Evolutionary conservation across 139 green algal species (phyloP), one percentile per base, ranked within the genome.

Genomic region (Picochlorum sp.): DNA sequence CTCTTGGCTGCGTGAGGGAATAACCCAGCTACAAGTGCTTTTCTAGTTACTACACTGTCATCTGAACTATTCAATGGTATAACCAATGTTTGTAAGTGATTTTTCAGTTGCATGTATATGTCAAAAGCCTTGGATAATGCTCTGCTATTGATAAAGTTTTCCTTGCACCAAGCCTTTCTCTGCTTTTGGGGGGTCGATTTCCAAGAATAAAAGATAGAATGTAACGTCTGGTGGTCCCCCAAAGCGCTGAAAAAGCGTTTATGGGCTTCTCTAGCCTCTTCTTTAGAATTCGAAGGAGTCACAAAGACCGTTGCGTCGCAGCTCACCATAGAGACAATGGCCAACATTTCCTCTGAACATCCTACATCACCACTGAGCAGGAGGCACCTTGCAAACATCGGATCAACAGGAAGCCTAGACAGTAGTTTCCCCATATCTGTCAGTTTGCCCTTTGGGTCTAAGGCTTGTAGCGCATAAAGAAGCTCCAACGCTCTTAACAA

Each of bases 161-260:
- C 45, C 9, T 49, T 40, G 43, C 76, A 84, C 73, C 74, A 81
- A 1, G 40, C 33, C 65, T 59, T 51, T 29, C 43, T 8, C 12
- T 65, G 54, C 52, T 59, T 62, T 12, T 9, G n/a, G 2, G 57
- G 56, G 31, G 82, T 39, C 28, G 62, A 66, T 18, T 50, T 33
- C 58, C 70, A 95, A 0, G 61, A 61, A 18, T 57, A 50, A 37
- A 84, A 81, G 45, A 95, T 73, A 2, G 61, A 56, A 28, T 94
- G 77, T 57, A 86, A 55, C 6, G 84, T 91, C 3, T 88, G 39
- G 63, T 94, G 85, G 72, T 96, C 88, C 8, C 88, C 88, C 16
- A 81, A 59, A 0, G 59, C 51, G 7, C 43, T 50, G 1, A 67
- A 18, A 50, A 95, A 96, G 56, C 81, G 80, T 30, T 64, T 43